phyloP scores from a whole-genome alignment of 306 rosid species.

The Medicago ruthenica region DNA sequence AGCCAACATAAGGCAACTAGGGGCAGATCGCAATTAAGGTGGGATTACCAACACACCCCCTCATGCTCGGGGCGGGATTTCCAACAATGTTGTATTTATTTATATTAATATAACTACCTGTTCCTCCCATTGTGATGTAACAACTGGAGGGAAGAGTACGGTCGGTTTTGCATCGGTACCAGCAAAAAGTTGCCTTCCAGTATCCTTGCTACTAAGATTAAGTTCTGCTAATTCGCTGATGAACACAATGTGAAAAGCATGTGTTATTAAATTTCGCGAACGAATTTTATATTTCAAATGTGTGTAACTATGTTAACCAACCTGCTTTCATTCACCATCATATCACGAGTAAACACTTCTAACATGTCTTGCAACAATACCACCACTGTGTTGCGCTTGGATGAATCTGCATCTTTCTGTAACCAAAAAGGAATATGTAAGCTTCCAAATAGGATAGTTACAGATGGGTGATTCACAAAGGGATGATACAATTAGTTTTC shows the following conservation, averaged over 20 bases:
- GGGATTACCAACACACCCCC: too few relatives aligned
- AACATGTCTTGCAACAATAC: conserved; percentile 91
- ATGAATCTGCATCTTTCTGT: conserved; percentile 73
- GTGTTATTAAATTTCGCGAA: conserved; percentile 22
- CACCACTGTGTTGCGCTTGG: conserved; percentile 74
- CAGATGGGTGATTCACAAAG: conserved; percentile 33
- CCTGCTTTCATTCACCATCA: conserved; percentile 92
- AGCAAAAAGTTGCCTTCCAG: conserved; percentile 94
- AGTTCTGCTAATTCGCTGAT: conserved; percentile 84
- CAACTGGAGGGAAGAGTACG: conserved; percentile 74
- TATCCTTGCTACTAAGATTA: conserved; percentile 80
- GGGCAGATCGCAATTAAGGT: too few relatives aligned
- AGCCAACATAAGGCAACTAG: too few relatives aligned
- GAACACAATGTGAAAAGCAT: conserved; percentile 39
- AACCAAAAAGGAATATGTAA: conserved; percentile 45
- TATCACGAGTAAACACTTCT: conserved; percentile 97
- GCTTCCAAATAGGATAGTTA: conserved; percentile 37
- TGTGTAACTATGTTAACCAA: conserved; percentile 47
- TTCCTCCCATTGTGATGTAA: conserved; percentile 96
- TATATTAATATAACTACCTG: conserved; percentile 57
- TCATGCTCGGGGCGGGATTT: too few relatives aligned
- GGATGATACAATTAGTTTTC: conserved; percentile 33
- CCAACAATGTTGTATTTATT: conserved; percentile 6
- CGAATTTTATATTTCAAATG: conserved; percentile 31
- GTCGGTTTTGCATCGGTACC: conserved; percentile 87